Conservation (phyloP, 2,329 filamentous ascomycete genomes). For the Dactylonectria estremocensis region DNA sequence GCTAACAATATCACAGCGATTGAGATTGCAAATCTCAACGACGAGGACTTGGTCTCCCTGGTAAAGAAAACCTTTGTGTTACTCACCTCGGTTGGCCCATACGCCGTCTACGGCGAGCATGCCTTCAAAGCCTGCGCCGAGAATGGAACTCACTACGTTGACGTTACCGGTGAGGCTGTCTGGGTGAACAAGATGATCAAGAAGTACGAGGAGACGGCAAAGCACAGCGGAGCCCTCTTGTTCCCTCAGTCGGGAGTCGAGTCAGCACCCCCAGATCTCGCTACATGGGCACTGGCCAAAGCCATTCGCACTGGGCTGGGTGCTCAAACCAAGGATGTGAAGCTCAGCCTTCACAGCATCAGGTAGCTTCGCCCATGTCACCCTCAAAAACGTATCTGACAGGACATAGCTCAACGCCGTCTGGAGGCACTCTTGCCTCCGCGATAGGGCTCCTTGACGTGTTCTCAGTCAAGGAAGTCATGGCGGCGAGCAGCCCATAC, state of each 20-base stretch:
- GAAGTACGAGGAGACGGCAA: conserved; percentile 69
- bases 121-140: conserved; percentile 75
- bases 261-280: conserved; percentile 73
- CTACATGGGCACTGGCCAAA: conserved; percentile 68
- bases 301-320: conserved; percentile 65
- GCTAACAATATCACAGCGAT: conserved; percentile 57
- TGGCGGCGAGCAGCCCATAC: conserved; percentile 64
- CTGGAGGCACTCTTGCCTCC: conserved; percentile 79
- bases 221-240: conserved; percentile 69
- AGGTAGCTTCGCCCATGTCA: conserved; percentile 49
- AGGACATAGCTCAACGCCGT: conserved; percentile 58
- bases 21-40: conserved; percentile 66
- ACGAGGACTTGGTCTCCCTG: conserved; percentile 62
- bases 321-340: conserved; percentile 67
- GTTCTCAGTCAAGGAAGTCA: conserved; percentile 65
- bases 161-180: conserved; percentile 73
- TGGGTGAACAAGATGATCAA: conserved; percentile 73
- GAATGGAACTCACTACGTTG: conserved; percentile 75
- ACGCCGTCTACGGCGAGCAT: conserved; percentile 68
- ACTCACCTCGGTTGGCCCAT: conserved; percentile 74
- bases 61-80: conserved; percentile 71
- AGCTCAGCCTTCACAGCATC: conserved; percentile 64
- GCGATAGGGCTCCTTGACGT: conserved; percentile 72
- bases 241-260: conserved; percentile 75
- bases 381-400: conserved; percentile 22